Base-by-base conservation (phyloP, 1,139 yeast species). In the Geotrichum citri-aurantii region DNA sequence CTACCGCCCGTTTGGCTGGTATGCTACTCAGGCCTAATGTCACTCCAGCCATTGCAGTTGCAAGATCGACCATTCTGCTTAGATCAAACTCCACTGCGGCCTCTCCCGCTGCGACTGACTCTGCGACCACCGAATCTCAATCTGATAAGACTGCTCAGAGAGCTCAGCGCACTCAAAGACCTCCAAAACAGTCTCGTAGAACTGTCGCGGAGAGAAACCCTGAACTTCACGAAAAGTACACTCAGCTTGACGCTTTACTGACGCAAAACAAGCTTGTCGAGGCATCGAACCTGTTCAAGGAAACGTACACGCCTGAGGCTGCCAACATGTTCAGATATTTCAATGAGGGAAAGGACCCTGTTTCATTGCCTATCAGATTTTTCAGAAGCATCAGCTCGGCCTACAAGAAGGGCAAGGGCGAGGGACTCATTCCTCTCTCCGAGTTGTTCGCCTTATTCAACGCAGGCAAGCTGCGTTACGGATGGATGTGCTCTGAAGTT, bases 401-500 rank as follows among this genome's bases (percentile, higher is more conserved):
- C 12, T 55, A 54, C 42, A 33, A 46, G n/a, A 23, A 40, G 6
- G 55, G 54, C n/a, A 29, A 31, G 12, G 46, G 27, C 14, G 57
- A 58, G 26, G 59, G 52, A 11, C 42, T 58, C 44, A 58, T 58
- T 11, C 33, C 60, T 24, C 50, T 56, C 14, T 33, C 50, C 14
- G 64, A 63, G 17, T 56, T 66, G n/a, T 62, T 62, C 52, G 53
- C 60, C 53, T 58, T 62, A 51, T 64, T 60, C 48, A 59, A 66
- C 14, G 62, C 61, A 29, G 64, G 63, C 14, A 64, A 63, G 3
- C 57, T 63, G 2, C 60, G 64, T 11, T 55, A 63, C 27, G 69
- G 71, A 23, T 69, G 71, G 71, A 67, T 68, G 64, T 63, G 66
- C 46, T 58, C 66, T 8, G 59, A 63, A n/a, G 65, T 67, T 12